phyloP scores from a whole-genome alignment of 2,329 filamentous ascomycete species.

The Exutisphaerella laricina region DNA sequence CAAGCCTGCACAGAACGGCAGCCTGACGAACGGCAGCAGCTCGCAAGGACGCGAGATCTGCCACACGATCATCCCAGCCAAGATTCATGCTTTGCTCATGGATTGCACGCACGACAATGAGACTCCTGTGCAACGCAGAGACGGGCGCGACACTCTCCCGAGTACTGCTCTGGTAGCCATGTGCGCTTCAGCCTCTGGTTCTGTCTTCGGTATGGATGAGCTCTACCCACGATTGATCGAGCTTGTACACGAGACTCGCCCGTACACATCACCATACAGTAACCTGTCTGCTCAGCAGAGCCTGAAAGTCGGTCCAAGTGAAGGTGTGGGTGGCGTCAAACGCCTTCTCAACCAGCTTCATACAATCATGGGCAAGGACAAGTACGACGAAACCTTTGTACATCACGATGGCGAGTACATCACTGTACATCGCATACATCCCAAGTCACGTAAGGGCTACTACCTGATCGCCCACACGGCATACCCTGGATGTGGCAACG shows the following conservation, averaged over 20 bases:
- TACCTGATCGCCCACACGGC: conserved; percentile 96
- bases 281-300: conserved; percentile 37
- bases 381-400: conserved; percentile 91
- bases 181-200: conserved; percentile 91
- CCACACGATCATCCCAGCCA: conserved; percentile 75
- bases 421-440: conserved; percentile 92
- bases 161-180: conserved; percentile 92
- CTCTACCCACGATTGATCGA: conserved; percentile 92
- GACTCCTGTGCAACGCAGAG: conserved; percentile 87
- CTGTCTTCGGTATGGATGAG: conserved; percentile 97
- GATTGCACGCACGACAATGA: conserved; percentile 99
- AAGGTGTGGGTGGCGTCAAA: conserved; percentile 85
- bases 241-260: conserved; percentile 78
- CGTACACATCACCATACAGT: conserved; percentile 75
- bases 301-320: conserved; percentile 62
- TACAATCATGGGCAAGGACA: conserved; percentile 88
- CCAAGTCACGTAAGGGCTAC: conserved; percentile 84
- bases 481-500: conserved; percentile 82
- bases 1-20: conserved; percentile 31
- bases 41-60: conserved; percentile 57
- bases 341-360: conserved; percentile 93
- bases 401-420: conserved; percentile 96
- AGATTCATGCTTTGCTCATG: conserved; percentile 94
- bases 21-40: conserved; percentile 28
- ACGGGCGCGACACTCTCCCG: conserved; percentile 86